phyloP scores from a whole-genome alignment of 768 basidiomycete species.

The Psilocybe azurescens region DNA sequence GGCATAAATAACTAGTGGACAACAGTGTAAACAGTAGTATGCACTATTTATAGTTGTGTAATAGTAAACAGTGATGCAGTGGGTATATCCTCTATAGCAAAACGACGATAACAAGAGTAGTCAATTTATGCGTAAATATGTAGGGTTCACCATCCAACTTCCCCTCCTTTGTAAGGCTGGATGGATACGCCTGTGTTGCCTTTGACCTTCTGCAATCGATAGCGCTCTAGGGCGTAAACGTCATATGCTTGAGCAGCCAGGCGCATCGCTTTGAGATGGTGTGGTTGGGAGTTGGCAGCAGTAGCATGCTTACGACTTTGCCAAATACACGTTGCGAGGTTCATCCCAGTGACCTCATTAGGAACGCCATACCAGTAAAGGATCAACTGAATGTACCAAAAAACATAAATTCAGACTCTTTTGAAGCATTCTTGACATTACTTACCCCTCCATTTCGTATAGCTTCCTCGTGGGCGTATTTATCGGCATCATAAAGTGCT shows the following conservation, averaged over 20 bases:
- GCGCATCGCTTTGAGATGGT: conserved; percentile 84
- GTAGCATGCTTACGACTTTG: conserved; percentile 85
- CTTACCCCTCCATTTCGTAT: conserved; percentile 84
- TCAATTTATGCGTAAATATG: not conserved
- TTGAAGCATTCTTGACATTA: conserved; percentile 15
- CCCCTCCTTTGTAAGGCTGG: conserved; percentile 62
- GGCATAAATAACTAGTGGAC: conserved; percentile 12
- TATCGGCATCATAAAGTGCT: conserved; percentile 90
- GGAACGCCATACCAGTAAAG: conserved; percentile 96
- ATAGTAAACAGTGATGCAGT: not conserved
- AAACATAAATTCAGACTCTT: conserved; percentile 15
- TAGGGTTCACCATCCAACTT: conserved; percentile 69
- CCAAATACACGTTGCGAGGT: conserved; percentile 97
- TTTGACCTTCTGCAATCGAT: conserved; percentile 67
- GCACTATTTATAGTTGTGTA: not conserved
- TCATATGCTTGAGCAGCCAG: conserved; percentile 82
- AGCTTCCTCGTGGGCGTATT: conserved; percentile 91
- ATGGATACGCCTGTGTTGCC: conserved; percentile 66
- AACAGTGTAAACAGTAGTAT: not conserved
- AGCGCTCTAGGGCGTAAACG: conserved; percentile 77
- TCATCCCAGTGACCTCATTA: conserved; percentile 73
- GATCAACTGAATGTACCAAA: conserved; percentile 56
- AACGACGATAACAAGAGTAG: conserved; percentile 14
- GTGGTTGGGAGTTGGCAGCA: conserved; percentile 78
- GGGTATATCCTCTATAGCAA: conserved; percentile 5